Percentiles rank a stretch among this genome's conserved stretches.
Conservation (phyloP, 2,329 filamentous ascomycete species). For the Aspergillus chevalieri region DNA sequence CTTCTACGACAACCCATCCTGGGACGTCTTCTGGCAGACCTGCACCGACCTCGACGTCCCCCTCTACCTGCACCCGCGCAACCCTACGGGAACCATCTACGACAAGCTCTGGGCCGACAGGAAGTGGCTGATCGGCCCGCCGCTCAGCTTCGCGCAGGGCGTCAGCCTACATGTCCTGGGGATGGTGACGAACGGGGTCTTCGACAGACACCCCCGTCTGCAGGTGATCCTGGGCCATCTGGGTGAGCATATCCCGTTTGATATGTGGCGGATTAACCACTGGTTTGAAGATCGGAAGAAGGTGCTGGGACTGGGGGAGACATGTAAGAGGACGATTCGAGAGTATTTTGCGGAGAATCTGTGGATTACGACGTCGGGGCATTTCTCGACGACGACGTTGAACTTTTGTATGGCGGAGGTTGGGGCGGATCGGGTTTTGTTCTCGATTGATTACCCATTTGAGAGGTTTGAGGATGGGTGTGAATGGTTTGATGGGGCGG, state of each 20-base stretch:
- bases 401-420: slow-evolving; percentile 23
- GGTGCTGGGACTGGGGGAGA: slow-evolving; percentile 14
- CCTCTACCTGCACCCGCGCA: slow-evolving; percentile 55
- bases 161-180: slow-evolving; percentile 50
- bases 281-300: slow-evolving; percentile 21
- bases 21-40: slow-evolving; percentile 51
- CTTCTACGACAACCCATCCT: slow-evolving; percentile 56
- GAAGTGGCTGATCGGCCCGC: slow-evolving; percentile 52
- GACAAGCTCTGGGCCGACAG: slow-evolving; percentile 51
- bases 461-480: slow-evolving; percentile 28
- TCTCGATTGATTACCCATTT: slow-evolving; percentile 27
- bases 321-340: slow-evolving; percentile 30
- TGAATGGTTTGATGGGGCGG: slow-evolving; percentile 29
- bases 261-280: slow-evolving; percentile 36
- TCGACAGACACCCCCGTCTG: slow-evolving; percentile 38
- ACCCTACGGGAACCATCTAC: slow-evolving; percentile 47
- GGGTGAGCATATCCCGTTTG: slow-evolving; percentile 40
- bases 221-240: slow-evolving; percentile 40
- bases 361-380: slow-evolving; percentile 28
- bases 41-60: slow-evolving; percentile 53
- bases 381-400: slow-evolving; percentile 26
- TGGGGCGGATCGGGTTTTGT: slow-evolving; percentile 23
- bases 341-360: slow-evolving; percentile 29
- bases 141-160: slow-evolving; percentile 50
- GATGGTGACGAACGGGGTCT: slow-evolving; percentile 40